Evolutionary conservation across 331 rosid species (phyloP).

Genomic region (Stylosanthes scabra): DNA sequence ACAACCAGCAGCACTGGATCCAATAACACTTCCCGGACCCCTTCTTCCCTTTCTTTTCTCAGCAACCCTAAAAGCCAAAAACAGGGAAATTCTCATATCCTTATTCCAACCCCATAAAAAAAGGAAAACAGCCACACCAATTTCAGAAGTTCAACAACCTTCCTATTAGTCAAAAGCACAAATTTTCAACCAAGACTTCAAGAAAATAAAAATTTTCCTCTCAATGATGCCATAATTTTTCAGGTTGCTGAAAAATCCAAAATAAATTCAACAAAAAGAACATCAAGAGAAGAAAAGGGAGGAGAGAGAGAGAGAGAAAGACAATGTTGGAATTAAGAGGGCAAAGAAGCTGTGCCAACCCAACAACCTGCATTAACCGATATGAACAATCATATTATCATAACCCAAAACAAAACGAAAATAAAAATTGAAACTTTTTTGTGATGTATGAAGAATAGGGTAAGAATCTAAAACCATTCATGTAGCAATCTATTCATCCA

Average conservation of each 20-base stretch:
- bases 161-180: background rate
- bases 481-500: too few species aligned
- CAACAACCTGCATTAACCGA: conserved; percentile 41
- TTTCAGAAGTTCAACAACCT: background rate
- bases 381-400: background rate
- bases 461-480: too few species aligned
- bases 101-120: conserved; percentile 2
- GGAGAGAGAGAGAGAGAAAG: too few species aligned
- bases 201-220: background rate
- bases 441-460: background rate
- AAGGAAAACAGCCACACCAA: background rate
- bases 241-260: too few species aligned
- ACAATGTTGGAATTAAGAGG: conserved; percentile 48
- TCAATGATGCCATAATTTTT: too few species aligned
- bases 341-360: conserved; percentile 48
- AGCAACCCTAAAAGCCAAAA: conserved; percentile 55
- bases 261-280: too few species aligned
- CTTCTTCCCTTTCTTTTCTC: conserved; percentile 97
- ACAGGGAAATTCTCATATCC: conserved; percentile 1
- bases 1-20: conserved; percentile 99
- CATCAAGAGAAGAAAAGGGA: too few species aligned
- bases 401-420: background rate
- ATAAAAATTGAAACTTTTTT: background rate
- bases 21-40: conserved; percentile 95
- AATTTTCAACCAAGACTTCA: background rate